Evolutionary conservation across 2,329 filamentous ascomycete species (phyloP).

Genomic region (Botrytis porri): DNA sequence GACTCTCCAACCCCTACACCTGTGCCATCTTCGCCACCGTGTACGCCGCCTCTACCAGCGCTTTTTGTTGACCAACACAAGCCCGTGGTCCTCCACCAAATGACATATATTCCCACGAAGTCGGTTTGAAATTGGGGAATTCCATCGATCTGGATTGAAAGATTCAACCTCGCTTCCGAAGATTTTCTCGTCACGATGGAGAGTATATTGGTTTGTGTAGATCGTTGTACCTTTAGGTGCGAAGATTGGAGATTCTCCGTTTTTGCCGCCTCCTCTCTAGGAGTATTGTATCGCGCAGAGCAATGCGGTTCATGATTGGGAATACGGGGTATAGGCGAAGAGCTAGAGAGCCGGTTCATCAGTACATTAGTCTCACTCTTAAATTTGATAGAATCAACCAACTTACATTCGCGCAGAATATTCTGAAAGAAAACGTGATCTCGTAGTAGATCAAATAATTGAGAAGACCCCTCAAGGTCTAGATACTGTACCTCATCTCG

Average conservation of each 20-base stretch:
- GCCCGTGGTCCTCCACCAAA: slow-evolving; percentile 37
- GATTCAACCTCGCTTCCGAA: slow-evolving; percentile 40
- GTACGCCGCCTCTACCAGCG: slow-evolving; percentile 19
- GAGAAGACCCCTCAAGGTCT: slow-evolving; percentile 26
- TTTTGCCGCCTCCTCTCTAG: slow-evolving; percentile 40
- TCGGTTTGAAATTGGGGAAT: slow-evolving; percentile 13
- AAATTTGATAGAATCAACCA: slow-evolving; percentile 40
- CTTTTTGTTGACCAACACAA: slow-evolving; percentile 55
- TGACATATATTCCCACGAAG: neutral
- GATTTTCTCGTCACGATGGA: slow-evolving; percentile 40
- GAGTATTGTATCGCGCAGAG: slow-evolving; percentile 31
- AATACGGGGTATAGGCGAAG: slow-evolving; percentile 4
- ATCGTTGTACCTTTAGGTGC: slow-evolving; percentile 34
- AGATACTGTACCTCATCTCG: slow-evolving; percentile 40
- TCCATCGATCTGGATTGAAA: slow-evolving; percentile 41
- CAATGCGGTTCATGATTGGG: neutral
- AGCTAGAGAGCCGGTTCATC: neutral
- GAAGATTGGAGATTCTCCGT: slow-evolving; percentile 37
- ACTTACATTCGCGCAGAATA: slow-evolving; percentile 50
- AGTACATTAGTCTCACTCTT: neutral
- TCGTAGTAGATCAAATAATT: neutral
- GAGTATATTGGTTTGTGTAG: slow-evolving; percentile 27
- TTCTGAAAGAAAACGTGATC: neutral
- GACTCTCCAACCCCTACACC: slow-evolving; percentile 16
- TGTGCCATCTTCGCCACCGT: slow-evolving; percentile 19